Percentiles rank a stretch among this genome's conserved stretches.
These are phyloP conservation scores for Cytospora leucostoma DNA, from an alignment of 2,329 filamentous ascomycete genomes.

Conservation along the genomic window DNA sequence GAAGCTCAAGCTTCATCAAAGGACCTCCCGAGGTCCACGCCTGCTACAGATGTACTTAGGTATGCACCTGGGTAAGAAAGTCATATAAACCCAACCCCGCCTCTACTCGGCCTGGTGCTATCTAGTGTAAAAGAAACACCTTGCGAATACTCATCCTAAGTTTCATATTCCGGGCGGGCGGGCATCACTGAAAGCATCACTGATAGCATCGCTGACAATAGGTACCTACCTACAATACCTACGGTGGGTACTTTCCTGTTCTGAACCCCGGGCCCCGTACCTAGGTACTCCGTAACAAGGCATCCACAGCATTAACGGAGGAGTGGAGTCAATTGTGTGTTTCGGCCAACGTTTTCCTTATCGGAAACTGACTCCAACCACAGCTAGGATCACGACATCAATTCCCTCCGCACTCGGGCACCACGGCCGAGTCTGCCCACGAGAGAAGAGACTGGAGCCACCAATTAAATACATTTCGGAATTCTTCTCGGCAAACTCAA, in stretches of 20 bases:
- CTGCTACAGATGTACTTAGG: no score
- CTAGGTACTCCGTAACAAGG: not conserved
- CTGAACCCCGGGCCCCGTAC: no score
- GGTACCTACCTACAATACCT: no score
- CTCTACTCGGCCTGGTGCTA: not conserved
- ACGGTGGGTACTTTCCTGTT: no score
- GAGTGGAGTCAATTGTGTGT: not conserved
- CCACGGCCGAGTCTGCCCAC: not conserved
- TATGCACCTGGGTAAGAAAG: no score
- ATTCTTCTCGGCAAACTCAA: conserved; percentile 20
- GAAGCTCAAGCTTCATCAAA: conserved; percentile 3
- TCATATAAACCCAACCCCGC: conserved; percentile 7
- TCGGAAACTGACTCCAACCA: conserved; percentile 13
- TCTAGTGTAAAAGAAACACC: not conserved
- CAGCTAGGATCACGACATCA: conserved; percentile 21
- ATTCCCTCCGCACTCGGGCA: conserved; percentile 5
- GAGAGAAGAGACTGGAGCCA: not conserved
- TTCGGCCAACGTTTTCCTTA: not conserved
- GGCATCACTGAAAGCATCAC: not conserved
- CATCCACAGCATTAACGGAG: not conserved
- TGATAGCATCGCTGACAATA: not conserved
- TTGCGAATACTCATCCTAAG: not conserved
- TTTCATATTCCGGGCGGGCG: no score
- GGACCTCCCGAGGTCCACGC: no score
- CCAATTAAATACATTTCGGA: not conserved